Evolutionary conservation across 176 grass and related monocot genomes (phyloP).

Genomic region (Olyra latifolia): DNA sequence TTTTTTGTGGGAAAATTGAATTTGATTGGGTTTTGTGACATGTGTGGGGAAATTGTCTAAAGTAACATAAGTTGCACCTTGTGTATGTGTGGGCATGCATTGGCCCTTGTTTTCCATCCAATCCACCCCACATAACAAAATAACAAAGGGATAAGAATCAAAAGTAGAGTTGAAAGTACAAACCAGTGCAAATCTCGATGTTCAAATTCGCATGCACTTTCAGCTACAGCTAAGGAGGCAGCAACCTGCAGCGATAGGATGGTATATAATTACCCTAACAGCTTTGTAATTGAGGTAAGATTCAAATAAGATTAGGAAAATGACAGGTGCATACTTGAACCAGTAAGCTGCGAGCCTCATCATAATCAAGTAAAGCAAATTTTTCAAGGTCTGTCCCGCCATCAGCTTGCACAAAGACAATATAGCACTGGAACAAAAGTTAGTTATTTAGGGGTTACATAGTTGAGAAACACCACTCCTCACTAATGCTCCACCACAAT

Average conservation of each 20-base stretch:
- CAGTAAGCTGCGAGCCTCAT: slow-evolving; percentile 79
- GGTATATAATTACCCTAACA: not conserved
- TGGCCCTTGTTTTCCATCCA: not conserved
- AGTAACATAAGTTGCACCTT: not conserved
- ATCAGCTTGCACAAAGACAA: slow-evolving; percentile 88
- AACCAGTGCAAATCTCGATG: slow-evolving; percentile 98
- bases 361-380: slow-evolving; percentile 61
- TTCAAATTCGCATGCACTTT: slow-evolving; percentile 88
- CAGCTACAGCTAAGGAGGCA: slow-evolving; percentile 78
- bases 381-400: slow-evolving; percentile 91
- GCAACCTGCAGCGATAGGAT: slow-evolving; percentile 58
- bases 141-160: not conserved
- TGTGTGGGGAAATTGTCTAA: not conserved
- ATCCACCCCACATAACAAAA: not conserved
- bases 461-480: not conserved
- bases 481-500: not conserved
- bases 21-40: no score
- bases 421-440: slow-evolving; percentile 66
- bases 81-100: not conserved
- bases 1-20: not conserved
- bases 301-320: slow-evolving; percentile 28
- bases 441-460: slow-evolving; percentile 9
- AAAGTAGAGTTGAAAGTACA: slow-evolving; percentile 25
- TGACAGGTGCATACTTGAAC: slow-evolving; percentile 61
- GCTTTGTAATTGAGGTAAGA: slow-evolving; percentile 15